These are phyloP conservation scores for Penicillium crustosum DNA, from an alignment of 2,329 filamentous ascomycete genomes.

Conservation along the genomic window DNA sequence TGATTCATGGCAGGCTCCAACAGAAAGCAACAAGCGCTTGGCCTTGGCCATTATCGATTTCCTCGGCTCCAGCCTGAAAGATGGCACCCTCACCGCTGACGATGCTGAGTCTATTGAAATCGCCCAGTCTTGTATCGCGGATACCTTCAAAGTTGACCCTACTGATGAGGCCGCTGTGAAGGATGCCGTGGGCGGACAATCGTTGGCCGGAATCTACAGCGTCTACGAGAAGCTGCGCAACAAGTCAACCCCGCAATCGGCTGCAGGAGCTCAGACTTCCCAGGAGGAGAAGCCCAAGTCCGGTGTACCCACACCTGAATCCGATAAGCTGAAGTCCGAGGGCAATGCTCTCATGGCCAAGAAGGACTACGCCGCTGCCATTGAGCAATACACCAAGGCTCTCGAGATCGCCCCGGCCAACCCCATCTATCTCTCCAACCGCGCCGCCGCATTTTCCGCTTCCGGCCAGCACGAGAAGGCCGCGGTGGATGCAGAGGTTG, in stretches of 20 bases:
- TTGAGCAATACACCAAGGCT: conserved; percentile 85
- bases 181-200: conserved; percentile 80
- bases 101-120: conserved; percentile 94
- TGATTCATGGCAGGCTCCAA: conserved; percentile 36
- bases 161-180: conserved; percentile 68
- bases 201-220: conserved; percentile 84
- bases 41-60: conserved; percentile 98
- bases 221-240: conserved; percentile 94
- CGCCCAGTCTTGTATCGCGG: conserved; percentile 88
- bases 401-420: conserved; percentile 78
- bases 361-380: conserved; percentile 82
- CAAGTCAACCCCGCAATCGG: conserved; percentile 52
- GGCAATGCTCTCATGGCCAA: conserved; percentile 94
- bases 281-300: conserved; percentile 41
- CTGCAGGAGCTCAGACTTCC: conserved; percentile 42
- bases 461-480: conserved; percentile 81
- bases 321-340: conserved; percentile 82
- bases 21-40: conserved; percentile 74
- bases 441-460: conserved; percentile 88
- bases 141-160: conserved; percentile 94
- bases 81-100: conserved; percentile 83
- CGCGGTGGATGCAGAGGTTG: conserved; percentile 83
- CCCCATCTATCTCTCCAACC: conserved; percentile 96
- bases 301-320: conserved; percentile 59
- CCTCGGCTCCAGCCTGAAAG: conserved; percentile 76